phyloP scores from a whole-genome alignment of 2,329 filamentous ascomycete genomes.

The Scytalidium sp. region DNA sequence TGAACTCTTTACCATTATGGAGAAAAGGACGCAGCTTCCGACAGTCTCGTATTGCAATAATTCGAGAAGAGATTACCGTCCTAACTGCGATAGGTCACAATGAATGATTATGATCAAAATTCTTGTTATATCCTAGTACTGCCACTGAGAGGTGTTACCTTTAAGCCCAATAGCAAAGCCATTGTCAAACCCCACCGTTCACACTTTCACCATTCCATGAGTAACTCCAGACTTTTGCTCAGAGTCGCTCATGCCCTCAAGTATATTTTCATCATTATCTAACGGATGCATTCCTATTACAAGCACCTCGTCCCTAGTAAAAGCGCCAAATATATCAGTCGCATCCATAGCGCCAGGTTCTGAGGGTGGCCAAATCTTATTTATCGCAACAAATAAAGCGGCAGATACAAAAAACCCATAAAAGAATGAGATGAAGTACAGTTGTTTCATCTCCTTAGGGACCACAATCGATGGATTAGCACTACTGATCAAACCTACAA shows the following conservation, averaged over 20 bases:
- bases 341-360: constrained; percentile 29
- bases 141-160: no score
- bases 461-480: constrained; percentile 14
- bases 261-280: constrained; percentile 2
- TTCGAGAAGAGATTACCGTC: no score
- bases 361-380: constrained; percentile 23
- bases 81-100: no score
- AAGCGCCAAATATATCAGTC: constrained; percentile 31
- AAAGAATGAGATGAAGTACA: constrained; percentile 41
- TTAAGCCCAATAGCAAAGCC: no score
- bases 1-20: no score
- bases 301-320: constrained; percentile 15
- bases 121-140: no score
- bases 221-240: no score
- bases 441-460: constrained; percentile 30
- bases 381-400: constrained; percentile 1
- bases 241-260: constrained; percentile 3
- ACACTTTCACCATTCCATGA: no score
- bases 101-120: no score
- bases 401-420: constrained; percentile 29
- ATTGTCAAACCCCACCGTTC: no score
- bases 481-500: constrained; percentile 27
- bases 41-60: no score
- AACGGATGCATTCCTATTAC: constrained; percentile 7
- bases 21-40: no score